Conservation (phyloP, 768 basidiomycete genomes). For the Pleurotus platypus region DNA sequence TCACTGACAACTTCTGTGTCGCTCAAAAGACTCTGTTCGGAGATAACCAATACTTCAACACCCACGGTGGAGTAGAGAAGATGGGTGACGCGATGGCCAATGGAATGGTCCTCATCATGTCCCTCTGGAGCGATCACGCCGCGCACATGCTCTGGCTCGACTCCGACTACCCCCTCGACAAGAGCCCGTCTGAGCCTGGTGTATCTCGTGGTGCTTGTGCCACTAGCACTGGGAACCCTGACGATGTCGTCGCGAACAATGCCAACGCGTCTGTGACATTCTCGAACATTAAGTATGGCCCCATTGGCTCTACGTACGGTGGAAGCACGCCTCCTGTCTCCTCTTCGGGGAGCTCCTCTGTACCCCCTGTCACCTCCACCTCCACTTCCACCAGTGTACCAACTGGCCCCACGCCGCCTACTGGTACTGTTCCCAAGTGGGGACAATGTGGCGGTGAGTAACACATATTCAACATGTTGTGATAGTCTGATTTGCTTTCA, state of each 20-base stretch:
- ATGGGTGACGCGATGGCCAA: constrained; percentile 22
- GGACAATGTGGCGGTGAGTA: constrained; percentile 6
- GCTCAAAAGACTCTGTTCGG: constrained; percentile 31
- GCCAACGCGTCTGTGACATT: constrained; percentile 30
- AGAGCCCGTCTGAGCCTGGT: constrained; percentile 23
- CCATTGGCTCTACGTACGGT: constrained; percentile 21
- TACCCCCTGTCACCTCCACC: constrained; percentile 1
- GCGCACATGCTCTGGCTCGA: constrained; percentile 40
- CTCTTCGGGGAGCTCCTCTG: background rate
- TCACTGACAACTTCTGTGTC: constrained; percentile 33
- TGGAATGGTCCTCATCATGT: constrained; percentile 34
- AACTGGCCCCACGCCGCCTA: background rate
- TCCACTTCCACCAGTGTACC: too few species aligned
- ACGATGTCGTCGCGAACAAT: constrained; percentile 27
- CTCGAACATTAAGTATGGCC: constrained; percentile 40
- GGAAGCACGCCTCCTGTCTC: background rate
- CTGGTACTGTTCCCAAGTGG: constrained; percentile 4
- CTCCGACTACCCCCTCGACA: constrained; percentile 26
- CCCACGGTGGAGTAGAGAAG: constrained; percentile 24
- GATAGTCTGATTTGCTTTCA: background rate
- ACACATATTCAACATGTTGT: background rate
- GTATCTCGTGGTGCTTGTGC: constrained; percentile 35
- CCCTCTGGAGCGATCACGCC: constrained; percentile 37
- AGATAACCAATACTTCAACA: constrained; percentile 17
- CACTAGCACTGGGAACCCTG: constrained; percentile 30